Base-by-base conservation (phyloP, 2,329 filamentous ascomycete species). In the Knufia fluminis region DNA sequence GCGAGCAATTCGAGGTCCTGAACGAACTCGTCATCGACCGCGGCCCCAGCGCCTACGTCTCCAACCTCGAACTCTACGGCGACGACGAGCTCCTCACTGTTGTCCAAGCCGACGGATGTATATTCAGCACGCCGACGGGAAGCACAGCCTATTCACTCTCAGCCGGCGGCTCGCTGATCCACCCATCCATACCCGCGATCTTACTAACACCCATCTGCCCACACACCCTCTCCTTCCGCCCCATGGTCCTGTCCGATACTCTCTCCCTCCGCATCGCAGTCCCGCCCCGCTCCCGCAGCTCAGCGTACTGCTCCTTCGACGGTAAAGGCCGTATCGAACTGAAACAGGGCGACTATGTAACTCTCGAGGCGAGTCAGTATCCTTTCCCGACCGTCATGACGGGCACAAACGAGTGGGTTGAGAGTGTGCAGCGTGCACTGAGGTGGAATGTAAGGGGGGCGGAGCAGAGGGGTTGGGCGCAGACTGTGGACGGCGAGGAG, bases 21-120 rank as follows among this genome's bases (percentile, higher is more conserved):
- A 98, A 98, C 68, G 92, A 98, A 71, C 82, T 98, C 46, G 91
- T 98, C 66, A 97, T 98, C 60, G 92, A 98, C 70, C 86, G 92
- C 52, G 92, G 92, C 55, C 92, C 92, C 61, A 94, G 87, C 14
- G 90, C 91, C 17, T 98, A 97, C 64, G 91, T 98, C 52, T 97
- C 91, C 38, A 94, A 95, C 68, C 76, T 98, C 33, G 92, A 98
- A 70, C 76, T 98, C 9, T 97, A 94, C 65, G 92, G 90, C 55
- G 92, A 98, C 64, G 86, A 94, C 62, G 88, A 94, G 66, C 82
- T 96, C 38, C 77, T 98, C 59, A 98, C 92, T 14, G 87, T 96
- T 46, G 86, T 98, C 42, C 90, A 95, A 69, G 92, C 92, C 28
- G 92, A 98, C 62, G 92, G 92, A 49, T 95, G 90, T 71, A 98